Percentiles rank a stretch among this genome's conserved stretches.
These are phyloP conservation scores for Yamadazyma scolyti DNA, from an alignment of 805 yeast genomes.

Conservation along the genomic window DNA sequence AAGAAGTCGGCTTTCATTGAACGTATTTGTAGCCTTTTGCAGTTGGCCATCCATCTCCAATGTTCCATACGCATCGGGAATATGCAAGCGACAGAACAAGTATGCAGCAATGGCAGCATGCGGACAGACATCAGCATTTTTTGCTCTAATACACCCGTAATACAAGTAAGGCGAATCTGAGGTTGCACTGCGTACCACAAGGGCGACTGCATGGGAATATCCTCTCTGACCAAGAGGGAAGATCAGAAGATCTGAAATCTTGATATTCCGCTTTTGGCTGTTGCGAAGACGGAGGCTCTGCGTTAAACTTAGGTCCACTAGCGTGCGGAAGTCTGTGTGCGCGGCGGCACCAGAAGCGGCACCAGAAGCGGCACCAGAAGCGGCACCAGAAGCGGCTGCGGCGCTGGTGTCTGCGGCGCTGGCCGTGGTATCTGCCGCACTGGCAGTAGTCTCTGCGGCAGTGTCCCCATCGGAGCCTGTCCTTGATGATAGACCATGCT, in stretches of 20 bases:
- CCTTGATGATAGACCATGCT: no score
- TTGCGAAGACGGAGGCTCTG: slow-evolving; percentile 18
- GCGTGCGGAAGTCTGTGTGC: slow-evolving; percentile 20
- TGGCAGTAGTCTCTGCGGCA: no score
- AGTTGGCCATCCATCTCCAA: slow-evolving; percentile 10
- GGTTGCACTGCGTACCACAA: slow-evolving; percentile 4
- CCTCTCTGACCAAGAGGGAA: slow-evolving; percentile 7
- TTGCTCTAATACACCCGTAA: slow-evolving; percentile 20
- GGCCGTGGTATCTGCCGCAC: no score
- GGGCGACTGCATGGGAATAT: slow-evolving; percentile 5
- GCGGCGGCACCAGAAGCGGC: no score
- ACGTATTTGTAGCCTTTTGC: slow-evolving; percentile 3
- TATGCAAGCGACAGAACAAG: slow-evolving; percentile 25
- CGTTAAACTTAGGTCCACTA: slow-evolving; percentile 21
- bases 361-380: no score
- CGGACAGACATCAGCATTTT: slow-evolving; percentile 23
- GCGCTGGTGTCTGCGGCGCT: no score
- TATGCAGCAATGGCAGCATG: slow-evolving; percentile 24
- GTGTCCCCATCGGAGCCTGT: no score
- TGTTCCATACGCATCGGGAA: slow-evolving; percentile 21
- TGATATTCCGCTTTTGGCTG: slow-evolving; percentile 22
- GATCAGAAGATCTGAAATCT: slow-evolving; percentile 16
- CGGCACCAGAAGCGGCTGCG: no score
- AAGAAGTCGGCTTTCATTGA: slow-evolving; percentile 18
- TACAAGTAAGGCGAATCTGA: slow-evolving; percentile 7